These are phyloP conservation scores for Botrytis fabae DNA, from an alignment of 2,329 filamentous ascomycete species.

Conservation along the genomic window DNA sequence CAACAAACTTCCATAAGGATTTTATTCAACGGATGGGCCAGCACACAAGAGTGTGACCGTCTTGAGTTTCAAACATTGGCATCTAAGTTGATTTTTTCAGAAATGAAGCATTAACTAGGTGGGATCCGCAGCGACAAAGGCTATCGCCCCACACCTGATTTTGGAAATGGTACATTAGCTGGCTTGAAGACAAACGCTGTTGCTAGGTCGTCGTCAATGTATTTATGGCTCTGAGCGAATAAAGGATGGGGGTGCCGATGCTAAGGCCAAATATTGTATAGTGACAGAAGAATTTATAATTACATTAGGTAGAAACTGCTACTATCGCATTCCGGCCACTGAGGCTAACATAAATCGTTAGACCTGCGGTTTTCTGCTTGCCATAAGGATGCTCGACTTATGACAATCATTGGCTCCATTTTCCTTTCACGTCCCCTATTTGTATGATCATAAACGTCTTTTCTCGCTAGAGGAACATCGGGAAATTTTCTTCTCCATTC, in stretches of 20 bases:
- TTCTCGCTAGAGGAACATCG: neutral
- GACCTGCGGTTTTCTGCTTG: neutral
- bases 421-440: neutral
- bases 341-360: neutral
- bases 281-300: neutral
- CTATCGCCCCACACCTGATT: conserved; percentile 1
- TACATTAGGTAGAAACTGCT: neutral
- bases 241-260: neutral
- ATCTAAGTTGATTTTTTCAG: neutral
- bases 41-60: neutral
- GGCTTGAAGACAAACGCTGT: neutral
- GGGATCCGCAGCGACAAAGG: conserved; percentile 1
- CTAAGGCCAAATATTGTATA: neutral
- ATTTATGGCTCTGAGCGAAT: neutral
- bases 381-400: neutral
- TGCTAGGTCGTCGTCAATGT: neutral
- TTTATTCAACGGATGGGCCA: neutral
- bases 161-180: neutral
- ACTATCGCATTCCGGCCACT: neutral
- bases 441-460: neutral
- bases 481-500: neutral
- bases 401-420: no score
- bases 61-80: neutral
- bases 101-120: conserved; percentile 8
- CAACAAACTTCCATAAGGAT: neutral